Base-by-base conservation (phyloP, 768 basidiomycete species). In the Russula brevipes region DNA sequence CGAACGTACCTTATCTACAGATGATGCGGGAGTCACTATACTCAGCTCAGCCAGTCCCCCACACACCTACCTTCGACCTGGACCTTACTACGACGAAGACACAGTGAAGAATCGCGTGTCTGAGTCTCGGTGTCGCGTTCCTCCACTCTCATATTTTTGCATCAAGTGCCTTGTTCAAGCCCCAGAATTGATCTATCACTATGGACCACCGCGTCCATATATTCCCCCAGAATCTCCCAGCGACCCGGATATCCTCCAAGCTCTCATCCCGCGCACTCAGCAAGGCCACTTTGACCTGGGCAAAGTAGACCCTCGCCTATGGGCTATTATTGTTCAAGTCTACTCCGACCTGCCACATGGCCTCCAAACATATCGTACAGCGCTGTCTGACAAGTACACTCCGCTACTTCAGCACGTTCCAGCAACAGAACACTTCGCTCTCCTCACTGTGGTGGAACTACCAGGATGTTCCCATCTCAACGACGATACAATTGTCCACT, bases 361-460 rank as follows among this genome's bases (percentile, higher is more conserved):
- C 30, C 75, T 83, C 59, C 69, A 67, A 2, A 69, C 70, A 1
- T 82, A 81, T 70, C 65, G 72, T 19, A 70, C 87, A 16, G 80
- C 85, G 3, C 80, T 89, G 35, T 74, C 79, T 0, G 83, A 89
- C 68, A 69, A 69, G 6, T 77, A 83, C 64, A 73, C 87, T 0
- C 81, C 81, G 2, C 73, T 82, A 14, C 79, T 90, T 12, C 87
- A 88, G 65, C 66, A 65, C 16, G 81, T 90, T 46, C 79, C 80
- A 1, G 74, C 78, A 49, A 83, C 85, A 0, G 69, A 77, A 3
- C 69, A 80, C 30, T 91, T 89, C 70, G 77, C 87, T 3, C 77
- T 91, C 38, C 64, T 91, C 57, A 87, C 88, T 5, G 70, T 88
- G 11, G 72, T 92, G 30, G 79, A 87, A 52, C 75, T 91, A 9